Evolutionary conservation across 2,329 filamentous ascomycete genomes (phyloP).

Genomic region (Beauveria sp.): DNA sequence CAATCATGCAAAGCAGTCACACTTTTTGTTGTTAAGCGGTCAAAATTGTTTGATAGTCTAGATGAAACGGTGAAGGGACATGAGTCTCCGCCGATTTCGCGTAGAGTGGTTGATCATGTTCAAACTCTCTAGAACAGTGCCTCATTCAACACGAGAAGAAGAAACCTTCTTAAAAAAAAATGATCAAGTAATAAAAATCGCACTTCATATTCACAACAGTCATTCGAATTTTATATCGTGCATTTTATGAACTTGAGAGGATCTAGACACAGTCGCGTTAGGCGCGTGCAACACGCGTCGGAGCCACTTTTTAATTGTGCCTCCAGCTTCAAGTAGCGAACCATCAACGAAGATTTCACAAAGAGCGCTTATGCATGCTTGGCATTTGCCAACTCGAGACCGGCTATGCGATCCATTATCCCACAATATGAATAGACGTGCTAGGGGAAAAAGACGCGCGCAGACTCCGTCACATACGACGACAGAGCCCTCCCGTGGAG

Average conservation of each 20-base stretch:
- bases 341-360: too few relatives aligned
- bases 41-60: not conserved
- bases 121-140: too few relatives aligned
- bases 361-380: too few relatives aligned
- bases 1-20: not conserved
- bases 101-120: too few relatives aligned
- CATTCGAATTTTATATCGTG: too few relatives aligned
- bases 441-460: not conserved
- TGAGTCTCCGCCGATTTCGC: too few relatives aligned
- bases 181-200: too few relatives aligned
- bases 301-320: not conserved
- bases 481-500: not conserved
- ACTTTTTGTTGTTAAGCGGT: not conserved
- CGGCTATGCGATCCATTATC: not conserved
- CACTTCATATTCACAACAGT: too few relatives aligned
- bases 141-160: accelerated
- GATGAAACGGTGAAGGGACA: too few relatives aligned
- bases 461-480: not conserved
- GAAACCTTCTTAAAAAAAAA: too few relatives aligned
- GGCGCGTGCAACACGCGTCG: not conserved
- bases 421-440: not conserved
- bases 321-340: too few relatives aligned
- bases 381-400: too few relatives aligned
- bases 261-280: not conserved
- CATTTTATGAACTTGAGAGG: not conserved